These are phyloP conservation scores for Oleoguttula mirabilis DNA, from an alignment of 495 filamentous ascomycete species.

Conservation along the genomic window DNA sequence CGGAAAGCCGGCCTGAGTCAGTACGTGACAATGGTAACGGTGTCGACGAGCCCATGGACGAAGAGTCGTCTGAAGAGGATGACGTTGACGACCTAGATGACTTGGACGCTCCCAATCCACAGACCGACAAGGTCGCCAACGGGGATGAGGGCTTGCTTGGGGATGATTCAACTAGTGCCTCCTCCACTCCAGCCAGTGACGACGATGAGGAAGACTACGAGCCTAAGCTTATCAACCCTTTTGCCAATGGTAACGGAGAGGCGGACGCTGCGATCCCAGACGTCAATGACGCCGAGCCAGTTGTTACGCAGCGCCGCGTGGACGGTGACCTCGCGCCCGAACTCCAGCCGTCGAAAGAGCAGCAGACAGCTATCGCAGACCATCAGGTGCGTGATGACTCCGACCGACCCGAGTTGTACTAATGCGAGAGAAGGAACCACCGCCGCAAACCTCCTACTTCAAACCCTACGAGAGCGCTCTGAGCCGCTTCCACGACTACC, in stretches of 20 bases:
- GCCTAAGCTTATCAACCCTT: neutral
- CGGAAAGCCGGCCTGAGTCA: no score
- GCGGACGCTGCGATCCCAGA: neutral
- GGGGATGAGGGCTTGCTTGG: neutral
- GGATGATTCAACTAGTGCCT: neutral
- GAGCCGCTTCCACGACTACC: conserved; percentile 71
- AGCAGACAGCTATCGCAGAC: conserved; percentile 2
- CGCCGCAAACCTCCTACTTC: conserved; percentile 32
- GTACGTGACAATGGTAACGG: no score
- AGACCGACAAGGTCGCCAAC: no score
- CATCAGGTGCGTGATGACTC: conserved; percentile 8
- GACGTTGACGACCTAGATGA: no score
- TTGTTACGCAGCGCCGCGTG: neutral
- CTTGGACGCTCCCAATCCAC: no score
- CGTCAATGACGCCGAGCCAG: no score
- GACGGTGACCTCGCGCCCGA: conserved; percentile 19
- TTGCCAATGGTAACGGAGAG: neutral
- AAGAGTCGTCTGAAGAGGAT: no score
- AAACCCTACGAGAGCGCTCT: conserved; percentile 74
- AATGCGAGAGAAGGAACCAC: neutral
- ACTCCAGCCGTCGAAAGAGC: conserved; percentile 5
- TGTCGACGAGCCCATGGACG: no score
- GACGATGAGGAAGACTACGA: conserved; percentile 1
- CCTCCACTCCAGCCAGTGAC: no score
- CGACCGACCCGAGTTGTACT: conserved; percentile 7